Evolutionary conservation across 768 basidiomycete genomes (phyloP).

Genomic region (Chlorophyllum brunneum): DNA sequence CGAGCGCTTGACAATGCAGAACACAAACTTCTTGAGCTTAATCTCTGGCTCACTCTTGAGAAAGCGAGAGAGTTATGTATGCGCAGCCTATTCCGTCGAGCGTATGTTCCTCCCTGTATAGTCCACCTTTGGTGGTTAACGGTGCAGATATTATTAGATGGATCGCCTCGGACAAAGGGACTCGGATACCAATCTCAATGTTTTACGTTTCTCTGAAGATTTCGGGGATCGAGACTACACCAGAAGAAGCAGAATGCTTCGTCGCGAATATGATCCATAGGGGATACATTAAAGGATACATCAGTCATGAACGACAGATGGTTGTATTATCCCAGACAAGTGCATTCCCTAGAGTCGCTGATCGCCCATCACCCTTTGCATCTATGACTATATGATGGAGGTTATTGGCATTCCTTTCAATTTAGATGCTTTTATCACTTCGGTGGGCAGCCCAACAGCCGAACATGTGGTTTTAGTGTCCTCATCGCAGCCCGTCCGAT

Average conservation of each 20-base stretch:
- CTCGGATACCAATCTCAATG: slow-evolving; percentile 76
- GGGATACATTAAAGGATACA: slow-evolving; percentile 91
- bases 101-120: slow-evolving; percentile 41
- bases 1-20: slow-evolving; percentile 68
- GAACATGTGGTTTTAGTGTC: too few relatives aligned
- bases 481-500: too few relatives aligned
- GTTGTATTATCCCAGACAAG: slow-evolving; percentile 81
- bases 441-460: too few relatives aligned
- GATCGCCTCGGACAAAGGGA: slow-evolving; percentile 68
- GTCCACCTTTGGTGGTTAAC: not conserved
- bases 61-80: slow-evolving; percentile 85
- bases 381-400: slow-evolving; percentile 27
- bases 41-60: slow-evolving; percentile 84
- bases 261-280: slow-evolving; percentile 95
- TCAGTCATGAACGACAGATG: slow-evolving; percentile 93
- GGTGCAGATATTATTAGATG: slow-evolving; percentile 47
- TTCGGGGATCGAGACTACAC: slow-evolving; percentile 64
- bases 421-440: too few relatives aligned
- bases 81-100: slow-evolving; percentile 73
- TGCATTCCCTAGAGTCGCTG: slow-evolving; percentile 75
- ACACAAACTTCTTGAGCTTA: slow-evolving; percentile 75
- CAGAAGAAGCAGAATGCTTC: slow-evolving; percentile 89
- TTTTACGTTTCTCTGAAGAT: slow-evolving; percentile 75
- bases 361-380: slow-evolving; percentile 53
- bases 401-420: slow-evolving; percentile 2